These are phyloP conservation scores for Ceratocystis lukuohia DNA, from an alignment of 2,329 filamentous ascomycete genomes.

Conservation along the genomic window DNA sequence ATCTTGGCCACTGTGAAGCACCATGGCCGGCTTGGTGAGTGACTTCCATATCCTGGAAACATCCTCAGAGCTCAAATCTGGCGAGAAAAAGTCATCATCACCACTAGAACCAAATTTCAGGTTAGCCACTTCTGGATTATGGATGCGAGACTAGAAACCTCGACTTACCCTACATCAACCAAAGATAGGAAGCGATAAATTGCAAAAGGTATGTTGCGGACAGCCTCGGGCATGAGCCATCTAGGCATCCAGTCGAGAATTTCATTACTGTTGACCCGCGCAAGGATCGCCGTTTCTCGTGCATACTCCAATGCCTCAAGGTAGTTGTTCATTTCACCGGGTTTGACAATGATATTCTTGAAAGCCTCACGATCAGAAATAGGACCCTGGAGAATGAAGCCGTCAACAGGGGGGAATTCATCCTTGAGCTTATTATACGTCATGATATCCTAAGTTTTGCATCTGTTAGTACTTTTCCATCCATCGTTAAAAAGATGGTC, in stretches of 20 bases:
- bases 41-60: constrained; percentile 51
- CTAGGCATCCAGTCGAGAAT: constrained; percentile 41
- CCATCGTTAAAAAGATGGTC: background rate
- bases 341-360: constrained; percentile 28
- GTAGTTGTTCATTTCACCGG: constrained; percentile 28
- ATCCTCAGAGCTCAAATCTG: constrained; percentile 48
- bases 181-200: constrained; percentile 42
- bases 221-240: constrained; percentile 30
- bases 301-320: constrained; percentile 37
- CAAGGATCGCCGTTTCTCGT: constrained; percentile 35
- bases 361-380: constrained; percentile 63
- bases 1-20: constrained; percentile 54
- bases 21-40: constrained; percentile 46
- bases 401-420: constrained; percentile 46
- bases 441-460: constrained; percentile 38
- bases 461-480: background rate
- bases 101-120: constrained; percentile 33
- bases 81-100: constrained; percentile 78
- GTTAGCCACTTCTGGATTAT: background rate
- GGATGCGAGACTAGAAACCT: background rate
- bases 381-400: constrained; percentile 66
- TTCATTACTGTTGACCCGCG: constrained; percentile 31
- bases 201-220: constrained; percentile 34
- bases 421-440: constrained; percentile 36
- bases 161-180: constrained; percentile 35